phyloP scores from a whole-genome alignment of 305 asterid genomes.

The Coffea humblotiana region DNA sequence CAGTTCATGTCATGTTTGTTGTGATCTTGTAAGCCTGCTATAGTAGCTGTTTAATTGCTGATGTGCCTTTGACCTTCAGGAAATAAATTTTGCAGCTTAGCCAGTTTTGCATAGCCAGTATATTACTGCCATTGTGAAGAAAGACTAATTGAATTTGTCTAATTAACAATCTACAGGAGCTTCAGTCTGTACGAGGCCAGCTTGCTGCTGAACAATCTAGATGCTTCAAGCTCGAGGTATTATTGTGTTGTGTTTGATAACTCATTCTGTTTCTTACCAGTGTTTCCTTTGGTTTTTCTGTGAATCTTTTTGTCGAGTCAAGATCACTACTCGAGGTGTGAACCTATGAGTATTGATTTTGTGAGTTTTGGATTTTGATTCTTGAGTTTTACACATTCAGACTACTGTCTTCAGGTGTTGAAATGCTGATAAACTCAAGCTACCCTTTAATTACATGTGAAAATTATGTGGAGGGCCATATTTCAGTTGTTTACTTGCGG shows the following conservation, averaged over 20 bases:
- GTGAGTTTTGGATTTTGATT: neutral
- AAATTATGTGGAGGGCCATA: neutral
- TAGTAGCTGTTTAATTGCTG: neutral
- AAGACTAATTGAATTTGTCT: neutral
- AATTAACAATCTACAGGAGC: conserved; percentile 60
- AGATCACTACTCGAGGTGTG: neutral
- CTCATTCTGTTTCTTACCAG: neutral
- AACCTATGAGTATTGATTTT: neutral
- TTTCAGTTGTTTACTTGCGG: neutral
- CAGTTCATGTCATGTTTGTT: neutral
- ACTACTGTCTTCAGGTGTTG: neutral
- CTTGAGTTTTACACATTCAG: neutral
- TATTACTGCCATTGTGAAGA: neutral
- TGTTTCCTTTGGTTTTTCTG: neutral
- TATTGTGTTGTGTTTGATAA: neutral
- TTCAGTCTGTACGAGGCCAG: conserved; percentile 91
- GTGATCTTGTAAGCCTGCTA: neutral
- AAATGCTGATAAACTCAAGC: neutral
- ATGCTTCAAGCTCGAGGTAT: conserved; percentile 98
- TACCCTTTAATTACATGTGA: neutral
- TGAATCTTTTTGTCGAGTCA: neutral
- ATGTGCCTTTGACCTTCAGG: neutral
- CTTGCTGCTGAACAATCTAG: conserved; percentile 96
- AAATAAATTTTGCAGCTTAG: neutral
- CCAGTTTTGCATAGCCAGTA: neutral